Percentiles rank a stretch among this genome's conserved stretches.
These are phyloP conservation scores for Pulveroboletus sp. DNA, from an alignment of 768 basidiomycete genomes.

Conservation along the genomic window DNA sequence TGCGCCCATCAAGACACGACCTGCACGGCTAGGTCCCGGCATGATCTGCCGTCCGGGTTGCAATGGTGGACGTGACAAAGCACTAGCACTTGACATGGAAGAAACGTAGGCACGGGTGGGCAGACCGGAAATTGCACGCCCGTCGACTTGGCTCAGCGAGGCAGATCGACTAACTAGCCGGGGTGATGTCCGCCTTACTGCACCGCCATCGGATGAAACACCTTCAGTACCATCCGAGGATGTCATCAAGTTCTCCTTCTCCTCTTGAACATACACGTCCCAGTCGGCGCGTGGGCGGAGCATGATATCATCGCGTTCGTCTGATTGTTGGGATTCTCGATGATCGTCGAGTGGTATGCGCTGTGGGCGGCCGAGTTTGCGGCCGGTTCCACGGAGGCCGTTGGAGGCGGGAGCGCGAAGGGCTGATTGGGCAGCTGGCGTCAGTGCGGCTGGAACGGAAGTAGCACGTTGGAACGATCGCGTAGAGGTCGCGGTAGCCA, in stretches of 20 bases:
- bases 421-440: slow-evolving; percentile 28
- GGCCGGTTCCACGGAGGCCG: slow-evolving; percentile 33
- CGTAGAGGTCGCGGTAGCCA: slow-evolving; percentile 19
- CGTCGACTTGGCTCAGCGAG: slow-evolving; percentile 34
- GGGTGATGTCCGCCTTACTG: slow-evolving; percentile 25
- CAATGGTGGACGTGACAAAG: slow-evolving; percentile 42
- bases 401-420: slow-evolving; percentile 30
- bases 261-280: slow-evolving; percentile 32
- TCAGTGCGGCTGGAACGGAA: slow-evolving; percentile 52
- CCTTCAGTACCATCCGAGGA: slow-evolving; percentile 26
- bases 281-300: slow-evolving; percentile 29
- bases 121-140: slow-evolving; percentile 31
- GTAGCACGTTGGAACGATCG: slow-evolving; percentile 67
- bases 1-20: slow-evolving; percentile 45
- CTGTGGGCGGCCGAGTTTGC: slow-evolving; percentile 34
- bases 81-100: slow-evolving; percentile 24
- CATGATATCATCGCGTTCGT: slow-evolving; percentile 35
- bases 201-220: slow-evolving; percentile 22
- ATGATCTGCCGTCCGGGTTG: slow-evolving; percentile 40
- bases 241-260: slow-evolving; percentile 39
- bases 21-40: slow-evolving; percentile 45
- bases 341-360: slow-evolving; percentile 38
- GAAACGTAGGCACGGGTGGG: slow-evolving; percentile 33
- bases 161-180: slow-evolving; percentile 29
- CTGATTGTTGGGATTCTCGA: slow-evolving; percentile 28